Evolutionary conservation across 768 basidiomycete genomes (phyloP), one percentile per base, ranked within the genome.

Genomic region (Psilocybe subaeruginosa): DNA sequence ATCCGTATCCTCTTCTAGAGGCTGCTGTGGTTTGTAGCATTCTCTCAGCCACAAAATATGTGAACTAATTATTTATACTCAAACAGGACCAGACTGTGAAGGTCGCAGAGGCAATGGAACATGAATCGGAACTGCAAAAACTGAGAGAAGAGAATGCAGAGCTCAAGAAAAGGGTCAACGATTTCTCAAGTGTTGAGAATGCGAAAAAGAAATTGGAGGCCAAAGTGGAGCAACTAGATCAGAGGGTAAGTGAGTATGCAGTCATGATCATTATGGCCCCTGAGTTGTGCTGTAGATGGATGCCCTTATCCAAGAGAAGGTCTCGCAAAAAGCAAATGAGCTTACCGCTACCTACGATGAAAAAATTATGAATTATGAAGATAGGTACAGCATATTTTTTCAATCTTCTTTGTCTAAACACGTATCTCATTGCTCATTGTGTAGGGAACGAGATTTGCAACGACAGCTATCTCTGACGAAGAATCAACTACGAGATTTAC

Each of bases 331-430:
- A 76, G 94, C 98, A 78, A 97, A 96, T 59, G 97, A 98, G 76
- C 80, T 99, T 17, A 93, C 97, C 65, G 97, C 97, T 14, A 95
- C 93, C 4, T 98, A 97, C 65, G 97, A 99, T 68, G 97, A 99
- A 77, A 90, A 90, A 66, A 82, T 99, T 72, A 82, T 93, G 54
- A 99, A 99, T 74, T 98, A 97, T 67, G 95, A 96, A 73, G 97
- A 97, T 70, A 85, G 97, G 95, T 95, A 66, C 30, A 9, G 19
- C 43, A 27, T 4, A 33, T 29, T 5, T 41, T 17, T 30, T 37
- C 29, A 29, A 46, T 3, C 23, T 52, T 51, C 49, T 17, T 29
- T 58, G 33, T 16, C 6, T 16, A 2, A 31, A 43, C 31, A 29
- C 30, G 30, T 54, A 16, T 8, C 17, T 58, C 30, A 11, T 16